These are phyloP conservation scores for Mycena galopus DNA, from an alignment of 768 basidiomycete genomes.

Conservation along the genomic window DNA sequence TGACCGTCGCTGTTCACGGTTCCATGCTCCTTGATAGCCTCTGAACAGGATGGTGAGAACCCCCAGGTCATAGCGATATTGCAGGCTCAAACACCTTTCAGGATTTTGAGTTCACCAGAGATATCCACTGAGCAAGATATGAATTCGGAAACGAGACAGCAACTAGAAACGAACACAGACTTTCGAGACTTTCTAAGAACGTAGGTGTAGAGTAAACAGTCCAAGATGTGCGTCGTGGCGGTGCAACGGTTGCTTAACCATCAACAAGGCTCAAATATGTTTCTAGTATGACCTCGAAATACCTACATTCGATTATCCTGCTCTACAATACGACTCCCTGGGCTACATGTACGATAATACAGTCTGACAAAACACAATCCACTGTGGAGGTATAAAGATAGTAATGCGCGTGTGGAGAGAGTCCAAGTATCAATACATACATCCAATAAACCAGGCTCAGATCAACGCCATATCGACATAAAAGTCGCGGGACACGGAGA, in stretches of 20 bases:
- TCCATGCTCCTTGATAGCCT: conserved; percentile 60
- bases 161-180: not conserved
- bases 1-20: conserved; percentile 54
- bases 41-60: conserved; percentile 35
- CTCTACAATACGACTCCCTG: conserved; percentile 23
- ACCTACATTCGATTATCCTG: conserved; percentile 33
- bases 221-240: not conserved
- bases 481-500: conserved; percentile 56
- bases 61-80: conserved; percentile 19
- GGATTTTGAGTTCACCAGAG: conserved; percentile 21
- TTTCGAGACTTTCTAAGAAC: not conserved
- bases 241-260: not conserved
- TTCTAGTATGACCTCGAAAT: not conserved
- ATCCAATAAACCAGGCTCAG: conserved; percentile 26
- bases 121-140: conserved; percentile 25
- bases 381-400: conserved; percentile 26
- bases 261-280: too few species aligned
- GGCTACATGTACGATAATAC: conserved; percentile 34
- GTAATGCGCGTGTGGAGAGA: conserved; percentile 17
- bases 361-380: conserved; percentile 29
- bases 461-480: conserved; percentile 52
- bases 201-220: not conserved
- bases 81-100: conserved; percentile 20
- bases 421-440: conserved; percentile 20
- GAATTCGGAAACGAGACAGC: conserved; percentile 2